Percentiles rank a stretch among this genome's conserved stretches.
These are phyloP conservation scores for Aspergillus novofumigatus DNA, from an alignment of 2,329 filamentous ascomycete genomes.

Conservation along the genomic window DNA sequence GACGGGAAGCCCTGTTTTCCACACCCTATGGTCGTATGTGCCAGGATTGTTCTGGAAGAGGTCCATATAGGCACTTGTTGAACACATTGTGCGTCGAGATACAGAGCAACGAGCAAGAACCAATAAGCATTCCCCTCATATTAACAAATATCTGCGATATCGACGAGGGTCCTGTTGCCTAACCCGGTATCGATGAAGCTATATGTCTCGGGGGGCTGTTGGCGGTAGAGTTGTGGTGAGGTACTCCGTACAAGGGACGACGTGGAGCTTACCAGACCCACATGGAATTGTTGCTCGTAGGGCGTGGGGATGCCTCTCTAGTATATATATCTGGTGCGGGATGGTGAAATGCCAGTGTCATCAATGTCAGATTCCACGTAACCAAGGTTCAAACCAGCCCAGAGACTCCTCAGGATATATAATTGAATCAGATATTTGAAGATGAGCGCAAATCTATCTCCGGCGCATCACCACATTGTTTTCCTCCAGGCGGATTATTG, in stretches of 20 bases:
- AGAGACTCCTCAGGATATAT: not conserved
- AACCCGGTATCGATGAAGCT: too few species aligned
- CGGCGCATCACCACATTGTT: slow-evolving; percentile 44
- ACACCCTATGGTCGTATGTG: not conserved
- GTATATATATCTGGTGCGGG: not conserved
- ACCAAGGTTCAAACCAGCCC: not conserved
- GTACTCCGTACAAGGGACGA: too few species aligned
- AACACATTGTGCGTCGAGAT: too few species aligned
- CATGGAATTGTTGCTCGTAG: not conserved
- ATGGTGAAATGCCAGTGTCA: too few species aligned
- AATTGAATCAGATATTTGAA: not conserved
- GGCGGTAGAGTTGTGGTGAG: not conserved
- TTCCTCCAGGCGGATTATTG: slow-evolving; percentile 45
- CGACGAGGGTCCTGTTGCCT: too few species aligned
- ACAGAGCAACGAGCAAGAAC: too few species aligned
- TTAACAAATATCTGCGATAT: too few species aligned
- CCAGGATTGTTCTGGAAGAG: not conserved
- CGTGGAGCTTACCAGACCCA: not conserved
- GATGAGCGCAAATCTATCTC: slow-evolving; percentile 14
- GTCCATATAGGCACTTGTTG: too few species aligned
- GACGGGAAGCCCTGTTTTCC: not conserved
- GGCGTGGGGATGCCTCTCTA: not conserved
- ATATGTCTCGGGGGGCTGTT: not conserved
- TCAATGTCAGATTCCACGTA: not conserved
- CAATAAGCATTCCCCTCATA: too few species aligned